Base-by-base conservation (phyloP, 805 yeast genomes). In the Saturnispora saitoi region DNA sequence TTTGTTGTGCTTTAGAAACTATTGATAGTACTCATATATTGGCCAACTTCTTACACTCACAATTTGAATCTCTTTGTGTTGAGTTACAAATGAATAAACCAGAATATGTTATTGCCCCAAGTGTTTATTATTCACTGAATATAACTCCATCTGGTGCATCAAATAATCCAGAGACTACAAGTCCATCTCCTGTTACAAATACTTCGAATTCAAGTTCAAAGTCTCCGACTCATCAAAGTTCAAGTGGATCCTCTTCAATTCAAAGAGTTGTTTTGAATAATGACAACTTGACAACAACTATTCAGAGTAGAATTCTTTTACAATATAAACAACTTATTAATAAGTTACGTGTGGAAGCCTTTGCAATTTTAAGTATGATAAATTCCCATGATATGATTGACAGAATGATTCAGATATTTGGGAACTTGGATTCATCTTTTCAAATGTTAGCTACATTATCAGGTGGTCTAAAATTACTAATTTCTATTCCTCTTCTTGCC, bases 21-120 rank as follows among this genome's bases (percentile, higher is more conserved):
- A 36, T 52, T 19, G 62, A 62, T 15, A 59, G 64, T 28, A 37
- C 53, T 3, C 58, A 64, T 51, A 51, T 62, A 2, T 42, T 67
- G 17, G 66, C 61, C 1, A 55, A 55, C 32, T 70, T 63, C 50
- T 48, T 69, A 2, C 43, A 47, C 17, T 49, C 52, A 12, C 49
- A 59, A 36, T 63, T 56, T 38, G 52, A 49, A 8, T 58, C 55
- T 19, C 38, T 65, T 4, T 51, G 61, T 14, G 50, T 54, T 11
- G 64, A 63, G 14, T 44, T 68, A 34, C 60, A 64, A 41, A 45
- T 66, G 48, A 63, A 63, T 22, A 63, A 62, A 42, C 52, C 61
- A 4, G 57, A 54, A 19, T 56, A 51, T 31, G 54, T 19, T 3
- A 20, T 32, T 11, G 15, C 34, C 14, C 34, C 32, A 30, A 43